phyloP scores from a whole-genome alignment of 2,329 filamentous ascomycete genomes.

The Ascochyta viciae-villosae region DNA sequence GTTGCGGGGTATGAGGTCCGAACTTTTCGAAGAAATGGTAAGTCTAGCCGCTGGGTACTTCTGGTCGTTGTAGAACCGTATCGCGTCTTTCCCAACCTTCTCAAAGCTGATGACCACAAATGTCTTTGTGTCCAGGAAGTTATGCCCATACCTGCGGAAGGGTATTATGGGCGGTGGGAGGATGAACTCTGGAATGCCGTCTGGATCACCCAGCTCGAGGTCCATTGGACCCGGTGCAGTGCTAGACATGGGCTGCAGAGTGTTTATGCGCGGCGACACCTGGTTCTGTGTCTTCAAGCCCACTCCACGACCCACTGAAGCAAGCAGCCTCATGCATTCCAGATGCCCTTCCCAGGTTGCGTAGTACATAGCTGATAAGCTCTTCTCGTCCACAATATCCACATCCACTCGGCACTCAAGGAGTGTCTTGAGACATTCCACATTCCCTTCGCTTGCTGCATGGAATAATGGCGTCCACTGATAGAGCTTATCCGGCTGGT shows the following conservation, averaged over 20 bases:
- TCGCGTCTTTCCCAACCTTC: conserved; percentile 72
- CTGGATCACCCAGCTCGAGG: conserved; percentile 73
- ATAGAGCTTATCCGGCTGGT: conserved; percentile 94
- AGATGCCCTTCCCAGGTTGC: conserved; percentile 97
- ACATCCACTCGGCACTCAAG: conserved; percentile 80
- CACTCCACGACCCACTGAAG: conserved; percentile 56
- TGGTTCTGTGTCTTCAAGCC: conserved; percentile 43
- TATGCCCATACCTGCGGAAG: conserved; percentile 92
- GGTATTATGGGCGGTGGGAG: conserved; percentile 96
- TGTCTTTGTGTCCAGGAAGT: conserved; percentile 97
- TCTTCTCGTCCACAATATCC: conserved; percentile 87
- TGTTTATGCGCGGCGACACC: conserved; percentile 52
- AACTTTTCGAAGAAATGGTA: conserved; percentile 95
- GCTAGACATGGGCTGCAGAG: conserved; percentile 41
- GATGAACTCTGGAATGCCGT: conserved; percentile 90
- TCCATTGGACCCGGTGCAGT: conserved; percentile 51
- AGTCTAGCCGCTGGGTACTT: conserved; percentile 95
- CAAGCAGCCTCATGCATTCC: conserved; percentile 89
- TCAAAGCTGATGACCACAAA: conserved; percentile 94
- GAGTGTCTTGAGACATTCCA: conserved; percentile 82
- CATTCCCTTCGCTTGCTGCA: conserved; percentile 93
- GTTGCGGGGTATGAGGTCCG: conserved; percentile 95
- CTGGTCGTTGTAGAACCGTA: conserved; percentile 95
- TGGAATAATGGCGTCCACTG: conserved; percentile 98
- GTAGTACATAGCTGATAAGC: conserved; percentile 94